These are phyloP conservation scores for Kurtzmaniella quercitrusa DNA, from an alignment of 1,139 yeast genomes.

Conservation along the genomic window DNA sequence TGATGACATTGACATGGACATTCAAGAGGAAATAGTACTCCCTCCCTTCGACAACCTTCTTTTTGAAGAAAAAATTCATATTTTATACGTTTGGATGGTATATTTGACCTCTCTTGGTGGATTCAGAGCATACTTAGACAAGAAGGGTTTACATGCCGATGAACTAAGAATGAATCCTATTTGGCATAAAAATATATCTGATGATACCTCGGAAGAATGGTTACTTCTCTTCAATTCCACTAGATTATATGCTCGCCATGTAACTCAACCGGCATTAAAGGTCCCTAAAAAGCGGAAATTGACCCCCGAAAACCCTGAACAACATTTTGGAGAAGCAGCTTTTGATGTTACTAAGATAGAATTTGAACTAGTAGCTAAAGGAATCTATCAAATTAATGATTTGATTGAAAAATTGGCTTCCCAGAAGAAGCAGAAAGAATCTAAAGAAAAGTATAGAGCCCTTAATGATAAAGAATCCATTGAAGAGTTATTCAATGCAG, in stretches of 20 bases:
- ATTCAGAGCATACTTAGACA: slow-evolving; percentile 44
- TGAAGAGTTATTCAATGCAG: slow-evolving; percentile 22
- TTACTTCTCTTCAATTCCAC: slow-evolving; percentile 40
- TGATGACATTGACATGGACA: slow-evolving; percentile 8
- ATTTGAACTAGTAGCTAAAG: slow-evolving; percentile 30
- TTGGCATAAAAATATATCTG: slow-evolving; percentile 13
- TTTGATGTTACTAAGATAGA: slow-evolving; percentile 30
- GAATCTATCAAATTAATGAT: slow-evolving; percentile 29
- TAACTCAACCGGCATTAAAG: slow-evolving; percentile 25
- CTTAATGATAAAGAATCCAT: slow-evolving; percentile 17
- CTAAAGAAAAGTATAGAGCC: slow-evolving; percentile 16
- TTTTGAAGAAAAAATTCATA: slow-evolving; percentile 43
- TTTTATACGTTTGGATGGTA: slow-evolving; percentile 38
- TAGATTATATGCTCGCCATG: slow-evolving; percentile 39
- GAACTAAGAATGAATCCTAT: slow-evolving; percentile 28
- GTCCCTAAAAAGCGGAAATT: slow-evolving; percentile 40
- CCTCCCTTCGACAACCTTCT: slow-evolving; percentile 32
- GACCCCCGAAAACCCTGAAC: slow-evolving; percentile 32
- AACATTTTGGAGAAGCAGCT: slow-evolving; percentile 18
- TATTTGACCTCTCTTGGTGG: slow-evolving; percentile 31
- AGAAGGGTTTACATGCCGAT: slow-evolving; percentile 23
- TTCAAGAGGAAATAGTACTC: slow-evolving; percentile 8
- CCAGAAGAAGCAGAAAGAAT: slow-evolving; percentile 15
- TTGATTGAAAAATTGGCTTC: slow-evolving; percentile 15
- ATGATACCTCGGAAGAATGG: slow-evolving; percentile 26